Evolutionary conservation across 2,329 filamentous ascomycete genomes (phyloP).

Genomic region (Arthroderma sp.): DNA sequence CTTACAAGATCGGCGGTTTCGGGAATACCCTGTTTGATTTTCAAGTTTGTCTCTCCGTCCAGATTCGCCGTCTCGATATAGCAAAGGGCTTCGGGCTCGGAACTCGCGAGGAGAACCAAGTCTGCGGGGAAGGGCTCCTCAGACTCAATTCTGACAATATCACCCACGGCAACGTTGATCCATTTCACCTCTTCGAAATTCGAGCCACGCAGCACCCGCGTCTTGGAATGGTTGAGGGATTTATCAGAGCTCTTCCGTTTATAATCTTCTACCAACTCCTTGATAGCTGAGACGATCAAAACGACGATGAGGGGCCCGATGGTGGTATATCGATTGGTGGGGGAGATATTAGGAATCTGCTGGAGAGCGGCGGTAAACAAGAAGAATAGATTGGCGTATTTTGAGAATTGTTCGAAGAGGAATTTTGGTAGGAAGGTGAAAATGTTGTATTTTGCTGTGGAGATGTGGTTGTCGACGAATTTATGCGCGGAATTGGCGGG

Average conservation of each 20-base stretch:
- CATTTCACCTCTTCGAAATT: constrained; percentile 78
- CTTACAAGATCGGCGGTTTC: constrained; percentile 85
- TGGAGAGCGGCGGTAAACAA: constrained; percentile 89
- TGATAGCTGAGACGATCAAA: constrained; percentile 83
- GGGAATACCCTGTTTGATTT: constrained; percentile 94
- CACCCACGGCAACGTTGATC: constrained; percentile 86
- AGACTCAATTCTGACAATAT: constrained; percentile 84
- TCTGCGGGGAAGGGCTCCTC: constrained; percentile 94
- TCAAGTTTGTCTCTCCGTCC: constrained; percentile 94
- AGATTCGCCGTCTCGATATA: constrained; percentile 98
- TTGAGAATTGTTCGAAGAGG: constrained; percentile 95
- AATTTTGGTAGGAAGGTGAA: constrained; percentile 93
- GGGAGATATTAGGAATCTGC: constrained; percentile 88
- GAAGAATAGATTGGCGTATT: constrained; percentile 99
- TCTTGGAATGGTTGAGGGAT: constrained; percentile 75
- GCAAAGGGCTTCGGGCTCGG: constrained; percentile 91
- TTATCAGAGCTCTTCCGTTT: constrained; percentile 78
- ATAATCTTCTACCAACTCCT: constrained; percentile 89
- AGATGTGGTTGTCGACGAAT: constrained; percentile 93
- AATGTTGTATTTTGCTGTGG: constrained; percentile 93
- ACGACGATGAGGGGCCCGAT: constrained; percentile 89
- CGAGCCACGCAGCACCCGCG: constrained; percentile 70
- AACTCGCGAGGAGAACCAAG: constrained; percentile 80
- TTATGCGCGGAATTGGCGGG: constrained; percentile 81
- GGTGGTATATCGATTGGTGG: constrained; percentile 90